Percentiles rank a stretch among this genome's conserved stretches.
phyloP scores from a whole-genome alignment of 345 rosid species.

The Tarenaya hassleriana region DNA sequence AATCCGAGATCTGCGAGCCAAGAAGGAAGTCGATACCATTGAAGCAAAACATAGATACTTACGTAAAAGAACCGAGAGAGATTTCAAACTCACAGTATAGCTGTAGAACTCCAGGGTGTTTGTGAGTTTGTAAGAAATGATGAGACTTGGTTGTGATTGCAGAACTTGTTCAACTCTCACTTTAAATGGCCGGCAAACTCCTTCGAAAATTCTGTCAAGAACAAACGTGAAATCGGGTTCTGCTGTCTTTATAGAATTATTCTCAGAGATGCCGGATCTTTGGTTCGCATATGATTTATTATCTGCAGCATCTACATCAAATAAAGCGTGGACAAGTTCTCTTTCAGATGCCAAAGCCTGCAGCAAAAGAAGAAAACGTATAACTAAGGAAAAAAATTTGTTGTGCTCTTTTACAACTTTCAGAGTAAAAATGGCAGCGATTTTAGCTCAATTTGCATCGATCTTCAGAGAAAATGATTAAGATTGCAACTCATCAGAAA shows the following conservation, averaged over 20 bases:
- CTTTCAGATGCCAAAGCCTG: slow-evolving; percentile 99
- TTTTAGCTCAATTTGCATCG: no score
- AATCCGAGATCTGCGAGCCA: slow-evolving; percentile 65
- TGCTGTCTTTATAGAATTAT: slow-evolving; percentile 51
- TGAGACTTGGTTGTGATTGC: slow-evolving; percentile 95
- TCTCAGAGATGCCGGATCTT: slow-evolving; percentile 42
- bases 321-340: slow-evolving; percentile 77
- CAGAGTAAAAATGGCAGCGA: no score
- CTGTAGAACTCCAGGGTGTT: slow-evolving; percentile 91
- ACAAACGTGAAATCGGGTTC: slow-evolving; percentile 80
- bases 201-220: slow-evolving; percentile 97
- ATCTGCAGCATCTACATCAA: slow-evolving; percentile 76
- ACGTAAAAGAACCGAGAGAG: not conserved
- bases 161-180: slow-evolving; percentile 97
- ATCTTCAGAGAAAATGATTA: no score
- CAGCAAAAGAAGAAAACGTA: slow-evolving; percentile 19
- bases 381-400: slow-evolving; percentile 11
- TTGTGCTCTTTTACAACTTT: not conserved
- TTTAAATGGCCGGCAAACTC: slow-evolving; percentile 99
- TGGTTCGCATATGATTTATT: slow-evolving; percentile 46
- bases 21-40: slow-evolving; percentile 10
- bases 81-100: slow-evolving; percentile 60
- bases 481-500: not conserved
- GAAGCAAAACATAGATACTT: slow-evolving; percentile 1
- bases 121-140: slow-evolving; percentile 77